Conservation (phyloP, 2,329 filamentous ascomycete genomes). For the Myriosclerotinia scirpicola region DNA sequence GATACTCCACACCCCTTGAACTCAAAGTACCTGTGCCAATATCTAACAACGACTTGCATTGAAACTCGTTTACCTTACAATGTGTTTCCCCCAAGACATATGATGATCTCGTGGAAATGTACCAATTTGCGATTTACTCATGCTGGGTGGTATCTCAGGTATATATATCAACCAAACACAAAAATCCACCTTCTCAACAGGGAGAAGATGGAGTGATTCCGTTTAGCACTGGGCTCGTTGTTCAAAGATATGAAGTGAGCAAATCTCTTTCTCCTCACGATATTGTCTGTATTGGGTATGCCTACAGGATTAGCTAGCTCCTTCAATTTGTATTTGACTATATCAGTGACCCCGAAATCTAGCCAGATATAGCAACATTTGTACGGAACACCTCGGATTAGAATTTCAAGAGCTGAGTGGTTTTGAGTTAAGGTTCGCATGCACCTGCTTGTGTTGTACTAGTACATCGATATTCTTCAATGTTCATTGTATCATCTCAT, state of each 20-base stretch:
- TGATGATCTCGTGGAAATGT: too few species aligned
- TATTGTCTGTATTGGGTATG: background rate
- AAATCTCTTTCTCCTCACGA: background rate
- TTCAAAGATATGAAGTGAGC: background rate
- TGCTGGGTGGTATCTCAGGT: background rate
- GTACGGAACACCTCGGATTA: background rate
- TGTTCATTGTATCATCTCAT: too few species aligned
- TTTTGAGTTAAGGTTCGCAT: too few species aligned
- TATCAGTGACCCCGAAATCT: background rate
- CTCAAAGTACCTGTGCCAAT: too few species aligned
- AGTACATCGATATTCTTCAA: too few species aligned
- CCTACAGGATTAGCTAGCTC: background rate
- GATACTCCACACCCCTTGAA: background rate
- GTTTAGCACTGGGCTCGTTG: background rate
- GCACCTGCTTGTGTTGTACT: too few species aligned
- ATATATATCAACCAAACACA: too few species aligned
- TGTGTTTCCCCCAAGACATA: background rate
- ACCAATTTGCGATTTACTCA: too few species aligned
- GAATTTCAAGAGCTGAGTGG: too few species aligned
- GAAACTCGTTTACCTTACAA: background rate
- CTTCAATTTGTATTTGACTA: background rate
- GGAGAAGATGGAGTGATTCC: background rate
- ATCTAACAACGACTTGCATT: background rate
- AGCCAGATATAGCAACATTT: background rate
- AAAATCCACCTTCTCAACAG: background rate